phyloP scores from a whole-genome alignment of 805 yeast species.

The Wickerhamomyces chaumierensis region DNA sequence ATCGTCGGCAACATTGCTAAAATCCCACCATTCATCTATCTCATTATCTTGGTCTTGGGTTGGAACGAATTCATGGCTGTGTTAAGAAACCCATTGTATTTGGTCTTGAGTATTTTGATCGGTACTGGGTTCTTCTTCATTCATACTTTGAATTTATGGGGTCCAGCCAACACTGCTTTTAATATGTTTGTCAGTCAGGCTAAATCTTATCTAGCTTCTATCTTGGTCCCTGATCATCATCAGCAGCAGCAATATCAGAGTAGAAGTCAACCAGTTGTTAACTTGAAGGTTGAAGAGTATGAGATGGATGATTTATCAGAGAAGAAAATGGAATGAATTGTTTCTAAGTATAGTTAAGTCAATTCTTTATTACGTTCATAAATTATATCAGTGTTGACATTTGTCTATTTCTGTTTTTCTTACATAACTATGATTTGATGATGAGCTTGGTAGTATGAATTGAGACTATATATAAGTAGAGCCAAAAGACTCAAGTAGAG shows the following conservation, averaged over 20 bases:
- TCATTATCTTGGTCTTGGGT: slow-evolving; percentile 65
- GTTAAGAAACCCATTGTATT: slow-evolving; percentile 74
- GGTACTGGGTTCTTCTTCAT: slow-evolving; percentile 57
- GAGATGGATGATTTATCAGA: slow-evolving; percentile 22
- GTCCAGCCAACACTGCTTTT: slow-evolving; percentile 58
- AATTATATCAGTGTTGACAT: no score
- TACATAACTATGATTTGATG: no score
- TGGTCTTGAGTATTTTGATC: slow-evolving; percentile 45
- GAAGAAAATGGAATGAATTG: slow-evolving; percentile 9
- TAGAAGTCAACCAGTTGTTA: no score
- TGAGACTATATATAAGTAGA: no score
- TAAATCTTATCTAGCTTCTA: slow-evolving; percentile 42
- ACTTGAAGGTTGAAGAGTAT: slow-evolving; percentile 15
- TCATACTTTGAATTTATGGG: slow-evolving; percentile 61
- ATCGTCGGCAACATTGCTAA: slow-evolving; percentile 65
- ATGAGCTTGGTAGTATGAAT: no score
- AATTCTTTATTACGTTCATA: no score
- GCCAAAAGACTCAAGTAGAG: no score
- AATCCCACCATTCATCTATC: slow-evolving; percentile 76
- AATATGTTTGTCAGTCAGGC: slow-evolving; percentile 46
- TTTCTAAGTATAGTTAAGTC: no score
- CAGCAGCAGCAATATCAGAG: slow-evolving; percentile 8
- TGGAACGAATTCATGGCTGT: slow-evolving; percentile 94
- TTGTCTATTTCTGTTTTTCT: no score
- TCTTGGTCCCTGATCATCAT: slow-evolving; percentile 39